These are phyloP conservation scores for Geotrichum aggregatum DNA, from an alignment of 1,139 yeast species.

Conservation along the genomic window DNA sequence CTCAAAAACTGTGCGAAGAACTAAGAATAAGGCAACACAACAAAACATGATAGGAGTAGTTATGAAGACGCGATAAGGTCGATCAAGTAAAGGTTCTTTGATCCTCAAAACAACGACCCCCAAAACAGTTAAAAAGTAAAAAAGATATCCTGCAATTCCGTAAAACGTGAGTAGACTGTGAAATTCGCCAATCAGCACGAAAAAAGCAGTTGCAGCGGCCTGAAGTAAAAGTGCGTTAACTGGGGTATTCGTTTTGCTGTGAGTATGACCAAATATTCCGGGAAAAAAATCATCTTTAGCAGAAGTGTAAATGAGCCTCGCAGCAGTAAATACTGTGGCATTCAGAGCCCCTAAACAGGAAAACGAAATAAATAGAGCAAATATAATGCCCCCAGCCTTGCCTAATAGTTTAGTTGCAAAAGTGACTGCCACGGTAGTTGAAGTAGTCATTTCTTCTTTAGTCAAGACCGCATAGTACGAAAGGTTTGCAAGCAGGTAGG, in stretches of 20 bases:
- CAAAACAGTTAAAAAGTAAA: conserved; percentile 40
- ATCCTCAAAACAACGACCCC: conserved; percentile 41
- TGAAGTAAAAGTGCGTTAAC: conserved; percentile 39
- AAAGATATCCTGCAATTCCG: conserved; percentile 43
- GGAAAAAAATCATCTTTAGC: conserved; percentile 42
- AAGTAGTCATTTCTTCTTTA: conserved; percentile 33
- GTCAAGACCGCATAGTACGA: conserved; percentile 41
- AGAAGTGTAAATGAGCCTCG: conserved; percentile 40
- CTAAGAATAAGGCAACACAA: conserved; percentile 39
- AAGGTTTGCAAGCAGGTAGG: conserved; percentile 40
- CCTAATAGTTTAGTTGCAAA: conserved; percentile 38
- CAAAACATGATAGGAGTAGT: conserved; percentile 41
- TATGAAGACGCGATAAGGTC: conserved; percentile 41
- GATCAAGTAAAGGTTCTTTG: conserved; percentile 36
- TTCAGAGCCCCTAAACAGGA: conserved; percentile 44
- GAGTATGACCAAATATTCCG: conserved; percentile 31
- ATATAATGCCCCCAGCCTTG: conserved; percentile 32
- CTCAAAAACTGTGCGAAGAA: conserved; percentile 38
- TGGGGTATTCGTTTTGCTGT: conserved; percentile 36
- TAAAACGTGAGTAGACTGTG: conserved; percentile 39
- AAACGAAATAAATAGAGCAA: conserved; percentile 39
- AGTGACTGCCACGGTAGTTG: conserved; percentile 41
- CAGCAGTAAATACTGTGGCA: conserved; percentile 41
- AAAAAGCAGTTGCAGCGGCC: conserved; percentile 34
- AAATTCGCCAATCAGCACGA: conserved; percentile 40